Base-by-base conservation (phyloP, 768 basidiomycete species). In the Tephrocybe sp. region DNA sequence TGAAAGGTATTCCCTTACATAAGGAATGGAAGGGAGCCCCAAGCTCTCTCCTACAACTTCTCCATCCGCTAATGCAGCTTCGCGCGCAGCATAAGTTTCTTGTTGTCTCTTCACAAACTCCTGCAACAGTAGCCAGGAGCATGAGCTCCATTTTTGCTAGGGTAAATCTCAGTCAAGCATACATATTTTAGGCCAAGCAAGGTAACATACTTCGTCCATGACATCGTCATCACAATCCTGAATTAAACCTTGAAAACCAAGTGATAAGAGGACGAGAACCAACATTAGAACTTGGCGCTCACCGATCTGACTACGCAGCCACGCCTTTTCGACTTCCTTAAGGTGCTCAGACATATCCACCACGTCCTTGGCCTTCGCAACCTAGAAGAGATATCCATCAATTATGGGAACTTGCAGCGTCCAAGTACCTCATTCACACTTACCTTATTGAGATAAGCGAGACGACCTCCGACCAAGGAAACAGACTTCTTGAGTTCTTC, bases 141-240 rank as follows among this genome's bases (percentile, higher is more conserved):
- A 90, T 36, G 83, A 83, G 58, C 79, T 82, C 83, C 85, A 87
- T 79, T 87, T 88, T 82, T 89, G 86, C 83, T 84, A 46, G 26
- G 16, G 19, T 12, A 35, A 22, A 23, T 17, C 39, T 51, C 11
- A 52, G 31, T 14, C 12, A 11, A 3, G 41, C 4, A 19, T 13
- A 23, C 3, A 10, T 4, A 38, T 38, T 8, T 33, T 1, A 20
- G 30, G 9, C 39, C 49, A 55, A 45, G n/a, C 6, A 20, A 3
- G 10, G 35, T 34, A 38, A 31, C 72, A 55, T 58, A 88, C 88
- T 75, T 92, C 92, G 66, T 93, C 92, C 91, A 89, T 90, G 51
- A 89, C 83, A 61, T 89, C 87, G 68, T 90, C 88, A 64, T 92
- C 90, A 61, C 82, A 85, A 62, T 90, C 90, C 7, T 80, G 79